A percentile compares a stretch with the other conserved stretches of the same genome.
Evolutionary conservation across 1,139 yeast species (phyloP).

Genomic region (Magnusiomyces starmeri): DNA sequence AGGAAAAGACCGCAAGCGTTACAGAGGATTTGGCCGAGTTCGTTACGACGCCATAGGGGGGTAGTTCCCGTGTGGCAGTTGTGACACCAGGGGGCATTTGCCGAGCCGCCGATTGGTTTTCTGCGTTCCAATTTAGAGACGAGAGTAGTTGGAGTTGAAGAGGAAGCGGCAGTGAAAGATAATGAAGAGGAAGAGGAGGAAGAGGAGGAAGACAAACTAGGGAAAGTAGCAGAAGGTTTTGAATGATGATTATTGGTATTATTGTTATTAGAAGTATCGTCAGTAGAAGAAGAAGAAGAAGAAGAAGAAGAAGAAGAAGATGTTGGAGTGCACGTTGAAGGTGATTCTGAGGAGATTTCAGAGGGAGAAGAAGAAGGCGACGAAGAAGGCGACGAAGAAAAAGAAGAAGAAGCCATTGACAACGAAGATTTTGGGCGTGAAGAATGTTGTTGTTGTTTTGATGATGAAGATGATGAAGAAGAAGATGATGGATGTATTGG

Average conservation of each 20-base stretch:
- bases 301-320: not conserved
- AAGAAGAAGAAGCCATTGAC: no score
- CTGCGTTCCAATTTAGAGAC: not conserved
- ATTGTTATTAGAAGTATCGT: not conserved
- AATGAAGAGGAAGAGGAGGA: not conserved
- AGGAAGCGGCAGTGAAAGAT: not conserved
- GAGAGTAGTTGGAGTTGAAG: not conserved
- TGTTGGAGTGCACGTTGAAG: not conserved
- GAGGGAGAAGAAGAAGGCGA: not conserved
- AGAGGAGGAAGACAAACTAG: not conserved
- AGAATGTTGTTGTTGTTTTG: no score
- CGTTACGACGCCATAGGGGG: slow-evolving; percentile 93
- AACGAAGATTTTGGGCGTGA: no score
- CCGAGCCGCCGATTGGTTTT: not conserved
- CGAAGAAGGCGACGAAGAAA: not conserved
- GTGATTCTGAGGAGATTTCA: not conserved
- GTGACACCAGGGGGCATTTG: slow-evolving; percentile 46
- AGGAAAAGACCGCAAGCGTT: slow-evolving; percentile 92
- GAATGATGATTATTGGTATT: not conserved
- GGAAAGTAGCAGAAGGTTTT: not conserved
- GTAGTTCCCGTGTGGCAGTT: slow-evolving; percentile 90
- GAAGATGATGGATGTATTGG: no score
- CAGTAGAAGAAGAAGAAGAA: not conserved
- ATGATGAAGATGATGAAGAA: no score
- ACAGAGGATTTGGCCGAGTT: slow-evolving; percentile 85